These are phyloP conservation scores for Clathrus columnatus DNA, from an alignment of 768 basidiomycete genomes.

Conservation along the genomic window DNA sequence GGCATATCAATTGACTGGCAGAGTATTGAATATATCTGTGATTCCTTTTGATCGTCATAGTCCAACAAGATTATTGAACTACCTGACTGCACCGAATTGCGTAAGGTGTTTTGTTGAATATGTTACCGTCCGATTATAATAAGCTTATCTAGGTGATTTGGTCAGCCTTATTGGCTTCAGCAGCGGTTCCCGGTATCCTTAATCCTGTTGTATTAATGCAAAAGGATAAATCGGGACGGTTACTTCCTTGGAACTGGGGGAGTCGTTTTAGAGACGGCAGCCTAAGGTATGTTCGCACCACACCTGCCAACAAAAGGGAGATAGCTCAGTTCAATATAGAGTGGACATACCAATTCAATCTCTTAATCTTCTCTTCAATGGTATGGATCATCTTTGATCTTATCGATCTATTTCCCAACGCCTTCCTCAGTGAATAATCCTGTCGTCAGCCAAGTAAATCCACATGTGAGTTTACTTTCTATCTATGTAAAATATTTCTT, in stretches of 20 bases:
- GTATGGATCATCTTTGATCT: conserved; percentile 25
- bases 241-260: conserved; percentile 93
- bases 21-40: conserved; percentile 89
- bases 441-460: conserved; percentile 91
- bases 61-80: conserved; percentile 92
- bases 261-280: conserved; percentile 92
- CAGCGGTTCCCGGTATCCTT: conserved; percentile 91
- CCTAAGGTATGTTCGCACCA: conserved; percentile 43
- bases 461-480: conserved; percentile 25
- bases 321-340: conserved; percentile 24
- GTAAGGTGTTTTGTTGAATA: conserved; percentile 35
- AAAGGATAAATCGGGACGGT: conserved; percentile 68
- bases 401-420: conserved; percentile 6
- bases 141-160: conserved; percentile 47
- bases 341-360: conserved; percentile 94
- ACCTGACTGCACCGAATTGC: conserved; percentile 88
- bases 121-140: background rate
- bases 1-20: conserved; percentile 86
- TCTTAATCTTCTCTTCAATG: conserved; percentile 83
- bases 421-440: conserved; percentile 66
- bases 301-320: background rate
- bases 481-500: too few species aligned
- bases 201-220: conserved; percentile 96
- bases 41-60: conserved; percentile 87
- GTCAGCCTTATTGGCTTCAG: conserved; percentile 77